Evolutionary conservation across 306 rosid species (phyloP), one percentile per base, ranked within the genome.

Genomic region (Medicago ruthenica): DNA sequence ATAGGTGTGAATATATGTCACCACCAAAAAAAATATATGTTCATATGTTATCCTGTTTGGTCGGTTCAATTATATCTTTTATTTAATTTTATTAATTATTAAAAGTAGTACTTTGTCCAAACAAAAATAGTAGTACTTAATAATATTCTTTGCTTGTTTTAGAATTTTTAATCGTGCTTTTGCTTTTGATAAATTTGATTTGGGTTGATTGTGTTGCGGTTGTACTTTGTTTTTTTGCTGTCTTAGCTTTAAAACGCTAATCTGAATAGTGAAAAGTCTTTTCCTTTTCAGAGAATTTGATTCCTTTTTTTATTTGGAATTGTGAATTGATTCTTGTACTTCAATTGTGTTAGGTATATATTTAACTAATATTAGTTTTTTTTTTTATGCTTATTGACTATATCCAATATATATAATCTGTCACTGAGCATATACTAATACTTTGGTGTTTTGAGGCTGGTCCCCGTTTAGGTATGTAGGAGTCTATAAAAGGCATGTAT

Each of bases 221-320:
- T 51, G 73, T 79, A 79, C 78, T 72, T 54, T 64, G 5, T 68
- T 79, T 79, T 71, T 79, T 40, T 17, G 22, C 39, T 9, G 34
- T 40, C 61, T 41, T 17, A 15, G 57, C 78, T 64, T 72, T 79
- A 24, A 24, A 24, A 24, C 2, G 27, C 27, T 24, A 1, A 24
- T 24, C 27, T 24, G 27, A 24, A 24, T 27, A 27, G 55, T 60
- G 42, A 15, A 44, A 54, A 73, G 69, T 73, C 74, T 73, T 73
- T 45, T 44, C 48, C 83, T 66, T 73, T 80, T 73, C 42, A 44
- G 79, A 18, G 70, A 20, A 65, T 60, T 60, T 60, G 40, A 60
- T 60, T 60, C 20, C 14, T 27, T 15, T 60, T 15, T 60, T 60
- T 27, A 4, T 24, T 59, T 60, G 34, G 22, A 27, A 13, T 7